These are phyloP conservation scores for Aegilops sharonensis DNA, from an alignment of 176 grass and related monocot genomes.

Conservation along the genomic window DNA sequence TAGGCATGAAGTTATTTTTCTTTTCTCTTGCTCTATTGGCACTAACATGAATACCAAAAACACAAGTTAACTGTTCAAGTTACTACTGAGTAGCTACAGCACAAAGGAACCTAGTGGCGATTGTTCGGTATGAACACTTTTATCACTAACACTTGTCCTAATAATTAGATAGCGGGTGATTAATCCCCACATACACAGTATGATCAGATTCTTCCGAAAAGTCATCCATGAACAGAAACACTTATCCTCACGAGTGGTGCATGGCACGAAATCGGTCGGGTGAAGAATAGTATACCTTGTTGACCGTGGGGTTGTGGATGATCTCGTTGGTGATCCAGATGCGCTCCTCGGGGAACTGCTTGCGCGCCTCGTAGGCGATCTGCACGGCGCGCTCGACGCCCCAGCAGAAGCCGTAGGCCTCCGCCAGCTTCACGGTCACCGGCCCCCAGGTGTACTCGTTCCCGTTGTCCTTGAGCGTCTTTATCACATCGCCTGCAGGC, in stretches of 20 bases:
- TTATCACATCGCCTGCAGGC: conserved; percentile 71
- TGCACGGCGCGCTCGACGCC: conserved; percentile 98
- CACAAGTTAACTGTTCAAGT: not conserved
- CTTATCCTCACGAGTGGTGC: not conserved
- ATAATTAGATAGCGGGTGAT: not conserved
- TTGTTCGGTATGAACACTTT: not conserved
- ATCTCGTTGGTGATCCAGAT: conserved; percentile 99
- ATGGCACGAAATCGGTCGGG: not conserved
- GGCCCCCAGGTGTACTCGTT: conserved; percentile 72
- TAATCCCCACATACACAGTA: not conserved
- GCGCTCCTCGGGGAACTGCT: conserved; percentile 94
- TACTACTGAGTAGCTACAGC: not conserved
- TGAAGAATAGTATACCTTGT: conserved; percentile 53
- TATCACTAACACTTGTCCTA: not conserved
- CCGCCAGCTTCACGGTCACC: conserved; percentile 81
- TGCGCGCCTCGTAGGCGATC: conserved; percentile 98
- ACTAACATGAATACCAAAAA: not conserved
- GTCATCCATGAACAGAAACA: not conserved
- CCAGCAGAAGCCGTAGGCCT: conserved; percentile 99
- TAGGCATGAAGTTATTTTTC: not conserved
- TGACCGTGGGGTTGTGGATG: conserved; percentile 97
- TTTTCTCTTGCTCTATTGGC: not conserved
- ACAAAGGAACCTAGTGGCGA: not conserved
- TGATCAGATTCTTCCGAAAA: not conserved
- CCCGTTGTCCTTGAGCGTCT: conserved; percentile 89